These are phyloP conservation scores for Alternaria sp. DNA, from an alignment of 2,329 filamentous ascomycete genomes.

Conservation along the genomic window DNA sequence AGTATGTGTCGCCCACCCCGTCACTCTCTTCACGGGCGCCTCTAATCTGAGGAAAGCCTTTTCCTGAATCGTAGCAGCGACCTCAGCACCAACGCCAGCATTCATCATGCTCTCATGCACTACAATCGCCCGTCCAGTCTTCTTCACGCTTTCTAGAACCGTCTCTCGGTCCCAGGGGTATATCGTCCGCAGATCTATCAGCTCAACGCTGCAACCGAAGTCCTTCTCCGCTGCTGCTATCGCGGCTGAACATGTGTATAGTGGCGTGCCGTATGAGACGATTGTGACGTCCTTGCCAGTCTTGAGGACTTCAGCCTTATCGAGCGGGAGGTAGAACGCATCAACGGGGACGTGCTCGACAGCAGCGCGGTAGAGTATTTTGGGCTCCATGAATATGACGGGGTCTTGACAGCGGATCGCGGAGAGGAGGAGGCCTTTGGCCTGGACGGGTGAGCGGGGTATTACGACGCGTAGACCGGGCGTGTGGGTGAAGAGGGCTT, in stretches of 20 bases:
- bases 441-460: slow-evolving; percentile 83
- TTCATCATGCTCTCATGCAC: slow-evolving; percentile 95
- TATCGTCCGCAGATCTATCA: slow-evolving; percentile 86
- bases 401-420: slow-evolving; percentile 82
- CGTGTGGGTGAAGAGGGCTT: slow-evolving; percentile 85
- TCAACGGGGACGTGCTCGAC: slow-evolving; percentile 88
- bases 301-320: slow-evolving; percentile 84
- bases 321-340: slow-evolving; percentile 81
- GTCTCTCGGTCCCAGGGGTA: slow-evolving; percentile 91
- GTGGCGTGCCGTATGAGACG: slow-evolving; percentile 85
- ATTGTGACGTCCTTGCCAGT: slow-evolving; percentile 81
- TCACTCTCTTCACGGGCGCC: slow-evolving; percentile 82
- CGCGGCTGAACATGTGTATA: slow-evolving; percentile 82
- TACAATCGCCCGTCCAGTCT: slow-evolving; percentile 84
- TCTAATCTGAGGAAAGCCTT: slow-evolving; percentile 84
- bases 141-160: slow-evolving; percentile 80
- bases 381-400: slow-evolving; percentile 92
- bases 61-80: slow-evolving; percentile 87
- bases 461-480: slow-evolving; percentile 86
- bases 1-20: slow-evolving; percentile 88
- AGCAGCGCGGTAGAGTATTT: slow-evolving; percentile 88
- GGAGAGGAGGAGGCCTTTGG: slow-evolving; percentile 82
- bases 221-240: slow-evolving; percentile 78
- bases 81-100: slow-evolving; percentile 85
- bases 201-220: slow-evolving; percentile 76